Conservation (phyloP, 1,284 basidiomycete genomes). For the Apiotrichum siamense region DNA sequence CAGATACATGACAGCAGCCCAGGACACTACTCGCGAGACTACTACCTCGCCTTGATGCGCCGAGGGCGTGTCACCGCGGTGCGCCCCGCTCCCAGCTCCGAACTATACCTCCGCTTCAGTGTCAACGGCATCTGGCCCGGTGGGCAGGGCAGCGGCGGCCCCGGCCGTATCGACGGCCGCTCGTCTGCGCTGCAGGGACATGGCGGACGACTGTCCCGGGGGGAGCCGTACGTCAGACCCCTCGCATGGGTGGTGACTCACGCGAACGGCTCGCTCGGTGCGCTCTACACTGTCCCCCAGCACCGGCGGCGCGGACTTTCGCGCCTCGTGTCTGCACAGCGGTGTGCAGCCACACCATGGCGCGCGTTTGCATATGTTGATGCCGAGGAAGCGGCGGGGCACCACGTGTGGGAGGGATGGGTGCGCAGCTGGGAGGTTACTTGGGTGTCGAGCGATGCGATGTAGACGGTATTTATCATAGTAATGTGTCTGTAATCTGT, state of each 20-base stretch:
- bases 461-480: no score
- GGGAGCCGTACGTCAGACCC: slow-evolving; percentile 11
- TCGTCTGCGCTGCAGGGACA: no score
- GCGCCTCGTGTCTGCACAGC: slow-evolving; percentile 13
- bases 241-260: slow-evolving; percentile 24
- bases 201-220: slow-evolving; percentile 4
- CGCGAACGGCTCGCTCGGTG: slow-evolving; percentile 20
- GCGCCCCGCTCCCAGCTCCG: no score
- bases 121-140: not conserved
- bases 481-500: no score
- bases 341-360: not conserved
- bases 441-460: no score
- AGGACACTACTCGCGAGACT: no score
- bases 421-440: slow-evolving; percentile 20
- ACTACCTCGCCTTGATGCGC: no score
- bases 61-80: no score
- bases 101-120: slow-evolving; percentile 4
- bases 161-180: no score
- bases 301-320: slow-evolving; percentile 24
- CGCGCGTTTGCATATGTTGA: slow-evolving; percentile 16
- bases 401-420: slow-evolving; percentile 18
- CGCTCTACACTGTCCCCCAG: slow-evolving; percentile 20
- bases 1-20: no score
- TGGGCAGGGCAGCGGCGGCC: no score
- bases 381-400: slow-evolving; percentile 17